Evolutionary conservation across 768 basidiomycete species (phyloP).

Genomic region (Pulveroboletus sp.): DNA sequence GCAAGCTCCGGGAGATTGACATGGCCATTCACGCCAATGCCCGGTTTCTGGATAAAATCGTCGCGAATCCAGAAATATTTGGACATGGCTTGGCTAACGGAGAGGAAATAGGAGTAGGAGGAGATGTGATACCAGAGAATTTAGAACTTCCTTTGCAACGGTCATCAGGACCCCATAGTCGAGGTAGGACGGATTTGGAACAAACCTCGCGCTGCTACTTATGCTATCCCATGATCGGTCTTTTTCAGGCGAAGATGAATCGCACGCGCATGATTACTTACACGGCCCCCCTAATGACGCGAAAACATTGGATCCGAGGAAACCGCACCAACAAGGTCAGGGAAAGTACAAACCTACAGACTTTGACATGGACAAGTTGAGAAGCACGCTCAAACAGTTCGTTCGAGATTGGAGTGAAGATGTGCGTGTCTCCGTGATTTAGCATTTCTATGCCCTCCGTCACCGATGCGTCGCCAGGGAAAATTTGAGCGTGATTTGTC

Average conservation of each 20-base stretch:
- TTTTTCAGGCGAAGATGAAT: constrained; percentile 21
- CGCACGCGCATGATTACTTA: constrained; percentile 36
- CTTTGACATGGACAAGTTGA: constrained; percentile 83
- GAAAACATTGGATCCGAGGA: constrained; percentile 11
- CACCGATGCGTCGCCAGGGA: constrained; percentile 44
- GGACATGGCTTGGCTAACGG: constrained; percentile 39
- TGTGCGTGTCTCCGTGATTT: constrained; percentile 36
- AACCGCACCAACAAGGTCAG: constrained; percentile 5
- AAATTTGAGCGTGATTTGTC: constrained; percentile 67
- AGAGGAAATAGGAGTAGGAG: constrained; percentile 18
- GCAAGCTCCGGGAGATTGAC: constrained; percentile 77
- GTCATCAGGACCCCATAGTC: background rate
- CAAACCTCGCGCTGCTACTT: too few relatives aligned
- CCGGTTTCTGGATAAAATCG: constrained; percentile 68
- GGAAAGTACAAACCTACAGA: constrained; percentile 51
- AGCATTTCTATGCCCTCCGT: background rate
- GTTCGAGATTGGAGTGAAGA: constrained; percentile 91
- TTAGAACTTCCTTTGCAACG: background rate
- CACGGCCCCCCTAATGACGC: constrained; percentile 21
- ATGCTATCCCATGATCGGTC: constrained; percentile 1
- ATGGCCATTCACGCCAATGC: constrained; percentile 76
- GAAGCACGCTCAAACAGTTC: constrained; percentile 89
- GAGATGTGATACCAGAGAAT: constrained; percentile 16
- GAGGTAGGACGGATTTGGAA: constrained; percentile 21
- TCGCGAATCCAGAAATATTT: constrained; percentile 79